phyloP scores from a whole-genome alignment of 805 yeast genomes.

The Pichia membranifaciens region DNA sequence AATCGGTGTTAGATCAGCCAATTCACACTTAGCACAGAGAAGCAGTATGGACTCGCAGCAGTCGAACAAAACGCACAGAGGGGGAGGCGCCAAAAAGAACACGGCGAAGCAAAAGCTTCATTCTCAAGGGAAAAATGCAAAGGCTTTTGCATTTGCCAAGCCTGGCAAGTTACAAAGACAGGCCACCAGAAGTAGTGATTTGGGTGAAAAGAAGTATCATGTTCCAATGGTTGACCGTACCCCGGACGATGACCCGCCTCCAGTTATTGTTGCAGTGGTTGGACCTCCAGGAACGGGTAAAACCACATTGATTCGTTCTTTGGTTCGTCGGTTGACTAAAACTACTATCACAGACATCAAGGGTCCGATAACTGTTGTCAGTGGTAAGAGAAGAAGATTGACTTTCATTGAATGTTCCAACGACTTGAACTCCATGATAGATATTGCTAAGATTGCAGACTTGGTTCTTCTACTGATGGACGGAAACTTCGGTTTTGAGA shows the following conservation, averaged over 20 bases:
- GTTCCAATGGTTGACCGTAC: constrained; percentile 98
- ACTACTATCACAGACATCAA: constrained; percentile 79
- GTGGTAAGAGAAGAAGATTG: constrained; percentile 88
- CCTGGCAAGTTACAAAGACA: constrained; percentile 82
- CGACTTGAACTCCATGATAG: constrained; percentile 93
- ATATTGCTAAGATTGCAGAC: constrained; percentile 93
- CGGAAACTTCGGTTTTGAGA: constrained; percentile 96
- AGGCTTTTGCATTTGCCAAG: constrained; percentile 75
- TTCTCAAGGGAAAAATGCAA: constrained; percentile 78
- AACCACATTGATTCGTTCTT: constrained; percentile 83
- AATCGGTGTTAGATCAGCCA: too few relatives aligned
- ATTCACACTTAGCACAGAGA: neutral
- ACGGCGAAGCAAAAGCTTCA: constrained; percentile 84
- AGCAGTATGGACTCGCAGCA: constrained; percentile 22
- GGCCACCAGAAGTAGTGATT: constrained; percentile 81
- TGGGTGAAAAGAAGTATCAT: constrained; percentile 77
- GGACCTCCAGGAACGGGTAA: constrained; percentile 99
- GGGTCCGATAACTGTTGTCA: constrained; percentile 95
- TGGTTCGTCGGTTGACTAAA: constrained; percentile 82
- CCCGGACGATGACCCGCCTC: constrained; percentile 97
- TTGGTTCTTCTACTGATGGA: constrained; percentile 83
- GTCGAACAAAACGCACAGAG: constrained; percentile 71
- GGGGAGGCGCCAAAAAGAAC: constrained; percentile 40
- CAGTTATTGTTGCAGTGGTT: constrained; percentile 90
- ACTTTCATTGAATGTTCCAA: constrained; percentile 91